phyloP scores from a whole-genome alignment of 129 eudicot genomes.

The Helianthus tuberosus region DNA sequence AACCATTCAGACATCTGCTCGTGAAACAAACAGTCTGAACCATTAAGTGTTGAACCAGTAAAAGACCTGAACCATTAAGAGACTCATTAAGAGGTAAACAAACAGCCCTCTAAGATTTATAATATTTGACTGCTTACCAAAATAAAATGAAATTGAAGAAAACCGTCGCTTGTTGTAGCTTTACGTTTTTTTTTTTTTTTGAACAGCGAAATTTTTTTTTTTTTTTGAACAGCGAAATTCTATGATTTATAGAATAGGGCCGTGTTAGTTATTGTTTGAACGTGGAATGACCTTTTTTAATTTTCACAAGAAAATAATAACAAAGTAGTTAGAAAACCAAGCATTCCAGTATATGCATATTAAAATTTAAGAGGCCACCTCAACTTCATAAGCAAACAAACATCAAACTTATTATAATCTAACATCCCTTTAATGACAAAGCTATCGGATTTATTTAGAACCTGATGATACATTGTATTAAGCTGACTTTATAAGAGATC shows the following conservation, averaged over 20 bases:
- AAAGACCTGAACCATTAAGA: no score
- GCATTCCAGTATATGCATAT: background rate
- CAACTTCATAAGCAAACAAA: background rate
- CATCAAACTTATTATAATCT: conserved; percentile 4
- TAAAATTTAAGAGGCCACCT: background rate
- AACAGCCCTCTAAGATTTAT: no score
- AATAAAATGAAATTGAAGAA: background rate
- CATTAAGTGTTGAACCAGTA: no score
- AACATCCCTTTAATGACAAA: background rate
- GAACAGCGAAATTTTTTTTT: no score
- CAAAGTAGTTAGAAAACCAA: background rate
- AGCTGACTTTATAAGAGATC: no score
- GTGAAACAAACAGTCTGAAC: no score
- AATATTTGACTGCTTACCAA: background rate
- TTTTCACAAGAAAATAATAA: background rate
- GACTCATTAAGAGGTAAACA: no score
- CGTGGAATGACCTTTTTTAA: background rate
- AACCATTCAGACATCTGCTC: no score
- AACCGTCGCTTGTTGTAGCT: background rate
- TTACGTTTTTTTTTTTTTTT: no score
- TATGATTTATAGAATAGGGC: no score
- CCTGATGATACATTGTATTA: background rate
- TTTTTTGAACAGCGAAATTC: no score
- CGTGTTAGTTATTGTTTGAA: background rate
- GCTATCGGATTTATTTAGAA: background rate